Percentiles rank a stretch among this genome's conserved stretches.
phyloP scores from a whole-genome alignment of 805 yeast species.

The Metschnikowia arizonensis region DNA sequence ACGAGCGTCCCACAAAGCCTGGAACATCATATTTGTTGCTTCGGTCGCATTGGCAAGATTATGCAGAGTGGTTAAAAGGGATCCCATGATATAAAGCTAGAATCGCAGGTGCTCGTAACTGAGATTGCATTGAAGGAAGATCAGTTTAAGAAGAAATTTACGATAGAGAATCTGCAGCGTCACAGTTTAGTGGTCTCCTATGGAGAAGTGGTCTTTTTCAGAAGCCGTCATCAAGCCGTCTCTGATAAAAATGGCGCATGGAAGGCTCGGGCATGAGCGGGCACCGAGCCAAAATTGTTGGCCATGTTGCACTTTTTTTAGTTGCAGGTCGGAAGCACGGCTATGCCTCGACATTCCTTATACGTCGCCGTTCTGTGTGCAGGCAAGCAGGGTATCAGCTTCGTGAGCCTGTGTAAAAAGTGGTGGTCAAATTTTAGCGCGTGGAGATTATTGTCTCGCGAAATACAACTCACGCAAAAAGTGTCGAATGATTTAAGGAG shows the following conservation, averaged over 20 bases:
- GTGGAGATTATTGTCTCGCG: not conserved
- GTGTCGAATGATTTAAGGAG: not conserved
- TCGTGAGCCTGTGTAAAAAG: not conserved
- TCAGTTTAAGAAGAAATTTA: not conserved
- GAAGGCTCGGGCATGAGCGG: not conserved
- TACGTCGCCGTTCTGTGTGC: not conserved
- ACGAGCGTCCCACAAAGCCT: not conserved
- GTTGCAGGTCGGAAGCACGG: conserved; percentile 1
- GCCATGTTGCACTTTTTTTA: not conserved
- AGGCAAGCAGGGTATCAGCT: not conserved
- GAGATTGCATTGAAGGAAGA: not conserved
- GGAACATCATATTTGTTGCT: not conserved
- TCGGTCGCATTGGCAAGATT: not conserved
- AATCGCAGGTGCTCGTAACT: not conserved
- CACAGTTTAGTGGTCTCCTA: not conserved
- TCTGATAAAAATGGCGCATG: not conserved
- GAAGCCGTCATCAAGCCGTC: too few relatives aligned
- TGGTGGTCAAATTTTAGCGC: not conserved
- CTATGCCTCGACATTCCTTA: not conserved
- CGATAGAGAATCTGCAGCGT: not conserved
- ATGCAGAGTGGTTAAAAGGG: not conserved
- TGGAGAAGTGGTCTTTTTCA: too few relatives aligned
- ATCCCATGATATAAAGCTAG: not conserved
- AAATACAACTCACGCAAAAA: not conserved
- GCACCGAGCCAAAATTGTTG: not conserved